phyloP scores from a whole-genome alignment of 192 early-diverging fungal species.

The Phlyctochytrium planicorne region DNA sequence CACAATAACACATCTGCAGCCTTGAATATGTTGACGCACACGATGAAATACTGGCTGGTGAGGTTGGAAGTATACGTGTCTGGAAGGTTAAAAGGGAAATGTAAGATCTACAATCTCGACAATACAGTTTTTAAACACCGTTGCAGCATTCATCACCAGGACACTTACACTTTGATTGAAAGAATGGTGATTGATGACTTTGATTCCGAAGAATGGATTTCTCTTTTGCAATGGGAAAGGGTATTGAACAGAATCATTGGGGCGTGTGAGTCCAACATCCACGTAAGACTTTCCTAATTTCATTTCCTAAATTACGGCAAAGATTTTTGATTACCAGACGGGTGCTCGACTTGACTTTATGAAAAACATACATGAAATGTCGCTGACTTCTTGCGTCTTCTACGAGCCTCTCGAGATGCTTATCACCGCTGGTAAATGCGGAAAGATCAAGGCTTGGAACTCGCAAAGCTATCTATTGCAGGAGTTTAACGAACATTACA shows the following conservation, averaged over 20 bases:
- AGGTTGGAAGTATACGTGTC: slow-evolving; percentile 17
- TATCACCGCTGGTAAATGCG: slow-evolving; percentile 35
- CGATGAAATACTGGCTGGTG: slow-evolving; percentile 9
- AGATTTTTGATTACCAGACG: slow-evolving; percentile 36
- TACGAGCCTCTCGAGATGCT: slow-evolving; percentile 49
- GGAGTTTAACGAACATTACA: slow-evolving; percentile 43
- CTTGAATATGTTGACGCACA: slow-evolving; percentile 26
- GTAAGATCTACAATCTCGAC: neutral
- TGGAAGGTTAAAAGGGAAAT: slow-evolving; percentile 26
- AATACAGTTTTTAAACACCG: neutral
- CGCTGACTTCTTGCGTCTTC: slow-evolving; percentile 33
- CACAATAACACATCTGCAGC: neutral
- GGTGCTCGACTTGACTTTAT: slow-evolving; percentile 27
- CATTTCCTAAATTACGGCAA: neutral
- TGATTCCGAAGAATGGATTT: slow-evolving; percentile 38
- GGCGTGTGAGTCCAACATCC: slow-evolving; percentile 25
- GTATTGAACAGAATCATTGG: slow-evolving; percentile 28
- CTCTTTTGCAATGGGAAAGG: slow-evolving; percentile 32
- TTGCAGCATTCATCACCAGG: slow-evolving; percentile 17
- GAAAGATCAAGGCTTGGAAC: slow-evolving; percentile 46
- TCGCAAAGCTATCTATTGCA: slow-evolving; percentile 35
- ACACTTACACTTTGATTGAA: slow-evolving; percentile 21
- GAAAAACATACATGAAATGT: slow-evolving; percentile 40
- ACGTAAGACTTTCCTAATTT: slow-evolving; percentile 3
- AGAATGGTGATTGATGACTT: slow-evolving; percentile 13